Evolutionary conservation across 2,329 filamentous ascomycete genomes (phyloP).

Genomic region (Exophiala viscosa): DNA sequence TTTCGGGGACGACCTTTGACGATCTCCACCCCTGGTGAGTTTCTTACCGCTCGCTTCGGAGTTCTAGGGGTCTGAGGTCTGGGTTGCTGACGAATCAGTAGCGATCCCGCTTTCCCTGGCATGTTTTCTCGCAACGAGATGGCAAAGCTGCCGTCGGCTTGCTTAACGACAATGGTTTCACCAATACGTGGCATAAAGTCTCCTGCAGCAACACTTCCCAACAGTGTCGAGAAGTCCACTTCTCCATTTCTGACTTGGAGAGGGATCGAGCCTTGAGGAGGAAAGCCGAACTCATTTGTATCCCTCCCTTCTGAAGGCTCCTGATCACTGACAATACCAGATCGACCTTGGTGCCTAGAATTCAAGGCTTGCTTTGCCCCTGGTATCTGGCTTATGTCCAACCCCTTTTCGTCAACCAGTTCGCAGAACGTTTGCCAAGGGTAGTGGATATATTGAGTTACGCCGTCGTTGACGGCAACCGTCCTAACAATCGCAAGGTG

Average conservation of each 20-base stretch:
- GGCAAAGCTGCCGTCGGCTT: slow-evolving; percentile 32
- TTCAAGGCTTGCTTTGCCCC: slow-evolving; percentile 15
- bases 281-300: slow-evolving; percentile 48
- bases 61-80: neutral
- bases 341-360: neutral
- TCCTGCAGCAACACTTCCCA: slow-evolving; percentile 32
- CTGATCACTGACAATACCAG: neutral
- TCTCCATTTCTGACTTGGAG: slow-evolving; percentile 42
- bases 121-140: slow-evolving; percentile 3
- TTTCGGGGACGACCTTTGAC: slow-evolving; percentile 27
- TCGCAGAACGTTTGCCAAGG: slow-evolving; percentile 51
- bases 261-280: slow-evolving; percentile 31
- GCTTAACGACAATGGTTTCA: slow-evolving; percentile 35
- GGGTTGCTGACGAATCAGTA: neutral
- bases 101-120: neutral
- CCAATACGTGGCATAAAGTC: slow-evolving; percentile 35
- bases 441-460: slow-evolving; percentile 54
- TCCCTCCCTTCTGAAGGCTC: neutral
- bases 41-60: neutral
- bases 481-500: slow-evolving; percentile 57
- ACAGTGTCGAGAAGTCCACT: slow-evolving; percentile 42
- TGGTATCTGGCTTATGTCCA: slow-evolving; percentile 14
- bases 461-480: slow-evolving; percentile 45
- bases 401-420: slow-evolving; percentile 48
- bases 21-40: neutral